Percentiles rank a stretch among this genome's conserved stretches.
Evolutionary conservation across 805 yeast genomes (phyloP).

Genomic region (Nematodospora valgi): DNA sequence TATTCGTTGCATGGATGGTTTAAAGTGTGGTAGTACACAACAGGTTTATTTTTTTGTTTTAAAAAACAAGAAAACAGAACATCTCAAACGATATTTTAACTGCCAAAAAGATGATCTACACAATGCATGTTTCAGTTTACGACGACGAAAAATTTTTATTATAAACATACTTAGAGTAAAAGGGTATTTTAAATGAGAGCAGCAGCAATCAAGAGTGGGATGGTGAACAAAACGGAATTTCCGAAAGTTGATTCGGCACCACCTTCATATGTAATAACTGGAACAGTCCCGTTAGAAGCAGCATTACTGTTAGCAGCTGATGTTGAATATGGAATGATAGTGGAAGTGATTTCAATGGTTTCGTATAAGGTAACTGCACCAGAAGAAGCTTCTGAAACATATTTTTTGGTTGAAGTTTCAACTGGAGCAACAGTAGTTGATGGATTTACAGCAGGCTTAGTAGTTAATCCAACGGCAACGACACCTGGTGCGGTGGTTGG

Average conservation of each 20-base stretch:
- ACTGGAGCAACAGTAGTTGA: conserved; percentile 1
- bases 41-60: too few relatives aligned
- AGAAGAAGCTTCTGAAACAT: too few relatives aligned
- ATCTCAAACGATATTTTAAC: too few relatives aligned
- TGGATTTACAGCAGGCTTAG: not conserved
- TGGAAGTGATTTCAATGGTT: conserved; percentile 4
- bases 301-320: conserved; percentile 3
- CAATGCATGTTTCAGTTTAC: too few relatives aligned
- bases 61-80: too few relatives aligned
- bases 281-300: conserved; percentile 1
- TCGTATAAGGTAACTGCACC: too few relatives aligned
- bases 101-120: too few relatives aligned
- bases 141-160: too few relatives aligned
- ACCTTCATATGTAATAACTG: conserved; percentile 8
- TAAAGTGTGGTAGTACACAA: too few relatives aligned
- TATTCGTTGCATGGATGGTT: too few relatives aligned
- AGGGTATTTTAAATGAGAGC: conserved; percentile 2
- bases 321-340: conserved; percentile 3
- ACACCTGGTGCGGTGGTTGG: conserved; percentile 1
- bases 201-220: conserved; percentile 8
- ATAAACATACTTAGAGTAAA: too few relatives aligned
- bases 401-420: too few relatives aligned
- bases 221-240: conserved; percentile 6
- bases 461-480: not conserved
- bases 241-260: conserved; percentile 6